phyloP scores from a whole-genome alignment of 148 eudicot species.

The Rheum nobile region DNA sequence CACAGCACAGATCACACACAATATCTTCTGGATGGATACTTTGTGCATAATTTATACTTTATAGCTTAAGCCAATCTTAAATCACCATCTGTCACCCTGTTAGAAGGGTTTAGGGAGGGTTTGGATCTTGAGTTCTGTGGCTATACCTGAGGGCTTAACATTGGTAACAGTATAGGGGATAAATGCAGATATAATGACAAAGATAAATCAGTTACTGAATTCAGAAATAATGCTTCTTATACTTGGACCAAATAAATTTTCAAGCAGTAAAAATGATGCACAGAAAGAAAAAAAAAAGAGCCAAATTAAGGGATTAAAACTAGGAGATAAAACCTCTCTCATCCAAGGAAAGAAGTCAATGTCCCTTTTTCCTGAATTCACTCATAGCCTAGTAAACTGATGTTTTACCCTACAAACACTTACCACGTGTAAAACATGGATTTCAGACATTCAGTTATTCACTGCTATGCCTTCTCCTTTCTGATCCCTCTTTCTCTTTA shows the following conservation, averaged over 20 bases:
- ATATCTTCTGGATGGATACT: too few species aligned
- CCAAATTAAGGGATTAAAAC: not conserved
- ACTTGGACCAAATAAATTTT: not conserved
- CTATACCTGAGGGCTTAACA: too few species aligned
- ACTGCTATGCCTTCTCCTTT: not conserved
- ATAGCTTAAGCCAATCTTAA: too few species aligned
- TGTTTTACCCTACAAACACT: not conserved
- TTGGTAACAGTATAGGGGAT: too few species aligned
- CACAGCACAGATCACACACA: not conserved
- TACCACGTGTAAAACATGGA: constrained; percentile 4
- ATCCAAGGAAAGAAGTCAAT: not conserved
- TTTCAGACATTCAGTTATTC: not conserved
- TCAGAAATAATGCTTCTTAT: not conserved
- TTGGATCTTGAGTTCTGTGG: too few species aligned
- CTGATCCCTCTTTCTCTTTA: not conserved
- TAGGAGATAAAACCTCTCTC: not conserved
- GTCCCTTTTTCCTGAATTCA: not conserved
- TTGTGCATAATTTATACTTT: too few species aligned
- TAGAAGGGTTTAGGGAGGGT: too few species aligned
- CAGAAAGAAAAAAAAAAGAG: not conserved
- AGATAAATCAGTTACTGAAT: not conserved
- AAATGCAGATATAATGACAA: too few species aligned
- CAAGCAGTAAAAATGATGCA: not conserved
- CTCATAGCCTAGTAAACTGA: not conserved
- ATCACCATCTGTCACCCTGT: too few species aligned